A percentile compares a stretch with the other conserved stretches of the same genome.
phyloP scores from a whole-genome alignment of 176 grass and related monocot genomes.

The Phyllostachys edulis region DNA sequence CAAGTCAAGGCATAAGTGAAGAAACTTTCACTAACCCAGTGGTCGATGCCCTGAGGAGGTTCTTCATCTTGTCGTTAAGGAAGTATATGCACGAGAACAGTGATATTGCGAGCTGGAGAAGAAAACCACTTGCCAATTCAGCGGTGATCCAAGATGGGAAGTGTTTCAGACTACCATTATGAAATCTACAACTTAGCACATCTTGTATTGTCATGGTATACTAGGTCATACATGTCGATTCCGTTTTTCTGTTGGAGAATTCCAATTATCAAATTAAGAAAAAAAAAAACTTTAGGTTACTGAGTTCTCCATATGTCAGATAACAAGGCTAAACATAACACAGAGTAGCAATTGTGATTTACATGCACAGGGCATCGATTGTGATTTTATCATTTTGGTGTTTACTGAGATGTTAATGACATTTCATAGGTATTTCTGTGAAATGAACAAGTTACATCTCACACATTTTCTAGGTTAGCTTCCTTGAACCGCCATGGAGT shows the following conservation, averaged over 20 bases:
- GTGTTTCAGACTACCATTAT: not conserved
- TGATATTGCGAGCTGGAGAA: slow-evolving; percentile 79
- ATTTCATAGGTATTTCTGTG: not conserved
- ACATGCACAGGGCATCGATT: not conserved
- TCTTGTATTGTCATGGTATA: not conserved
- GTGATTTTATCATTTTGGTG: not conserved
- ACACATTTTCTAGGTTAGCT: not conserved
- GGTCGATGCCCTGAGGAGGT: slow-evolving; percentile 59
- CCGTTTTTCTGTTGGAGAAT: not conserved
- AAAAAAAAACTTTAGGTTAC: not conserved
- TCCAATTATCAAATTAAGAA: not conserved
- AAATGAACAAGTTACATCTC: not conserved
- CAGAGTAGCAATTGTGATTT: not conserved
- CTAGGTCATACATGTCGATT: not conserved
- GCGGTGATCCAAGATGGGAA: not conserved
- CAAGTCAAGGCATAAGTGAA: not conserved
- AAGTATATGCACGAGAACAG: slow-evolving; percentile 91
- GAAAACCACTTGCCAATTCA: slow-evolving; percentile 20
- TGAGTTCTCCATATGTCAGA: not conserved
- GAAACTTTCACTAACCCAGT: slow-evolving; percentile 61
- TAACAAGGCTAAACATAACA: not conserved
- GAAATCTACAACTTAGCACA: not conserved
- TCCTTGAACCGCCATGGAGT: not conserved
- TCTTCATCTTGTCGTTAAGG: slow-evolving; percentile 99
- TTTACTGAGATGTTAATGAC: not conserved